Evolutionary conservation across 331 rosid genomes (phyloP), one percentile per base, ranked within the genome.

Genomic region (Quercus lobata): DNA sequence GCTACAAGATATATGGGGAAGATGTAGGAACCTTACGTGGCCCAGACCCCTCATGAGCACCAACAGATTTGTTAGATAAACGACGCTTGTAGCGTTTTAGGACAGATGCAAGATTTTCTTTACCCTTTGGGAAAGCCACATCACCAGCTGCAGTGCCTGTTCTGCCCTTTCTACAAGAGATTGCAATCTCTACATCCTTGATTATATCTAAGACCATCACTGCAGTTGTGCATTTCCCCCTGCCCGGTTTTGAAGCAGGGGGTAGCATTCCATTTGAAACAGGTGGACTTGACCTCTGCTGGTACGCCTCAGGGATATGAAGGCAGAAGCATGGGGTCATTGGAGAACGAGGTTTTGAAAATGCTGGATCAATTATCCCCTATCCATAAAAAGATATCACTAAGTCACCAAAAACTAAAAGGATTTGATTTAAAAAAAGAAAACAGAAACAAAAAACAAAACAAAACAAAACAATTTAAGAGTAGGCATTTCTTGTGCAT

Each of bases 81-180:
- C 97, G 85, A 1, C 94, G 91, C 90, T 87, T 93, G 80, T 93
- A 96, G 35, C 99, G 92, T 83, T 96, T 96, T 79, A 96, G 97
- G 74, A 92, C 99, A 22, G 98, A 92, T 0, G 97, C 91, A 82
- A 96, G 78, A 78, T 93, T 96, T 72, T 88, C 97, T 82, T 90
- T 93, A 60, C 98, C 99, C 85, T 34, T 90, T 0, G 99, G 95
- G 84, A 92, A 93, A 46, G 99, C 99, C 56, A 95, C 97, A 27
- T 93, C 97, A 22, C 98, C 98, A 0, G 97, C 98, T 22, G 93
- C 94, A 10, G 98, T 93, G 71, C 98, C 97, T 0, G 89, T 86
- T 34, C 97, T 93, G 56, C 99, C 98, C 88, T 88, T 93, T 56
- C 98, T 74, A 83, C 83, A 84, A 76, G 93, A 89, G 78, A 96